A percentile compares a stretch with the other conserved stretches of the same genome.
These are phyloP conservation scores for Exidia glandulosa DNA, from an alignment of 768 basidiomycete species.

Conservation along the genomic window DNA sequence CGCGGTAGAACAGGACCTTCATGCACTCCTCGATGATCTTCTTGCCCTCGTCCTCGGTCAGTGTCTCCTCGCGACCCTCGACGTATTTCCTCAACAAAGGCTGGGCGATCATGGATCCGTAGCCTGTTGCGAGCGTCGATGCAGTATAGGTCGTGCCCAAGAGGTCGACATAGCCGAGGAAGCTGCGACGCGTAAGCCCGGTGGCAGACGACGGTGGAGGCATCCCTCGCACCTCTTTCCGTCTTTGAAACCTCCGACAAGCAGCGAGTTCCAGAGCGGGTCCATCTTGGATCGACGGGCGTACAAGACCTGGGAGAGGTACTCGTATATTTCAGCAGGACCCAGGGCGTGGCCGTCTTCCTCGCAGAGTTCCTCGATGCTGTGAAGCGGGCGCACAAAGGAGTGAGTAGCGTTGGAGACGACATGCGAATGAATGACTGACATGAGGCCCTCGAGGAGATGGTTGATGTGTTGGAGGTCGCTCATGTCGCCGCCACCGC, in stretches of 20 bases:
- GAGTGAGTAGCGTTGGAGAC: neutral
- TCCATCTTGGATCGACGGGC: slow-evolving; percentile 75
- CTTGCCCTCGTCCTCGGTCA: slow-evolving; percentile 72
- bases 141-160: slow-evolving; percentile 94
- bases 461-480: slow-evolving; percentile 92
- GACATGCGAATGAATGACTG: slow-evolving; percentile 1
- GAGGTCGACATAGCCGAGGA: slow-evolving; percentile 88
- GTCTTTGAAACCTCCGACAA: slow-evolving; percentile 87
- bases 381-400: neutral
- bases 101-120: slow-evolving; percentile 86
- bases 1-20: slow-evolving; percentile 91
- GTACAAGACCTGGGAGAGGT: slow-evolving; percentile 86
- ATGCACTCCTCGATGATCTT: slow-evolving; percentile 76
- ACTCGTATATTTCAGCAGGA: slow-evolving; percentile 86
- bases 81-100: slow-evolving; percentile 86
- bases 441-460: slow-evolving; percentile 64
- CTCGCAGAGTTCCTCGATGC: slow-evolving; percentile 63
- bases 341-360: slow-evolving; percentile 79
- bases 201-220: neutral
- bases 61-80: slow-evolving; percentile 61
- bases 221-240: slow-evolving; percentile 51
- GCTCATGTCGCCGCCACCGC: slow-evolving; percentile 92
- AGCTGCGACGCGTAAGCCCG: slow-evolving; percentile 35
- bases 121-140: slow-evolving; percentile 90
- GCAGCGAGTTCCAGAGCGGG: slow-evolving; percentile 89